Conservation (phyloP, 352 stramenopile genomes). For the Pythium rishiriense region DNA sequence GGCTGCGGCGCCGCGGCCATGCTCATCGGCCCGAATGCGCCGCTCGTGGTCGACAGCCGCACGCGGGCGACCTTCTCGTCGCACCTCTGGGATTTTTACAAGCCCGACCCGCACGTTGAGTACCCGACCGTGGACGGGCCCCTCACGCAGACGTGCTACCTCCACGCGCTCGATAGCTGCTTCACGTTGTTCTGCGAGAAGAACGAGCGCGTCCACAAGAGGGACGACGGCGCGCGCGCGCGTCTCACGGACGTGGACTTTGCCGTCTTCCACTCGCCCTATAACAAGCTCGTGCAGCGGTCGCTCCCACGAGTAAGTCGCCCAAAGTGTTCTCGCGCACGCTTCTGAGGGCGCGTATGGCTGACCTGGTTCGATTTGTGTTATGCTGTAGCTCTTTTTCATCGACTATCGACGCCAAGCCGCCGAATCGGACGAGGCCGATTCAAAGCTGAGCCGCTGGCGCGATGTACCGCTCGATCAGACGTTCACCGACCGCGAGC, state of each 20-base stretch:
- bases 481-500: conserved; percentile 89
- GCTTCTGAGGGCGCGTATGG: no score
- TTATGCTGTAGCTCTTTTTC: conserved; percentile 44
- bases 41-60: conserved; percentile 88
- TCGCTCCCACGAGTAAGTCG: conserved; percentile 90
- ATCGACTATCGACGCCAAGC: conserved; percentile 50
- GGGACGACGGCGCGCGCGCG: conserved; percentile 34
- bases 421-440: conserved; percentile 23
- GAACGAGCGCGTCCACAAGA: conserved; percentile 32
- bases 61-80: conserved; percentile 90
- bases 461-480: conserved; percentile 79
- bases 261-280: conserved; percentile 97
- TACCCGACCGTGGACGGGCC: conserved; percentile 96
- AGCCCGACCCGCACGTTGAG: conserved; percentile 90
- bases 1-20: conserved; percentile 95
- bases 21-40: conserved; percentile 95
- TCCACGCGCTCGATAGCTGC: conserved; percentile 94
- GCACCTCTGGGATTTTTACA: conserved; percentile 99
- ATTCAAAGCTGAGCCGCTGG: conserved; percentile 69
- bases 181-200: conserved; percentile 92
- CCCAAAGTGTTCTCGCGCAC: no score
- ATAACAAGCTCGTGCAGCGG: conserved; percentile 99
- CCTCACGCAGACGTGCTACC: conserved; percentile 95
- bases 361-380: no score
- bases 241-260: conserved; percentile 86